These are phyloP conservation scores for Amoebophrya sp. DNA, from an alignment of 169 alveolate species.

Conservation along the genomic window DNA sequence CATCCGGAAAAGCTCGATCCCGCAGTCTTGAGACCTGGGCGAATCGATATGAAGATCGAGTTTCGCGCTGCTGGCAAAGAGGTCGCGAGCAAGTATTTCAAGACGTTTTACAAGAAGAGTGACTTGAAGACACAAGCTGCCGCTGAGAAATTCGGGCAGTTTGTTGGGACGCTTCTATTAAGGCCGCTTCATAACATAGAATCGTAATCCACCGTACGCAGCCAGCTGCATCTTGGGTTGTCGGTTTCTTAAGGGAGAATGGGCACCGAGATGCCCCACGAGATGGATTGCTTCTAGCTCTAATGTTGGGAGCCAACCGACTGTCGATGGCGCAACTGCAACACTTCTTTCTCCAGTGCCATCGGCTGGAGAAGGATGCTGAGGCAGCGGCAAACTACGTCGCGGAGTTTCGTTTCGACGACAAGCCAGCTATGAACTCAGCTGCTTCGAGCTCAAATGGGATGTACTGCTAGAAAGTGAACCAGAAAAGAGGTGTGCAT, in stretches of 20 bases:
- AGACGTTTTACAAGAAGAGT: slow-evolving; percentile 35
- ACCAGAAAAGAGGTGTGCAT: no score
- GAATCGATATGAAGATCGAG: slow-evolving; percentile 51
- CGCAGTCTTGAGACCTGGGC: slow-evolving; percentile 66
- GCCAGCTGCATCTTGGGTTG: no score
- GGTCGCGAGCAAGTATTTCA: slow-evolving; percentile 37
- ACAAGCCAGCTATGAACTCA: neutral
- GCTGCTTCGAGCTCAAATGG: neutral
- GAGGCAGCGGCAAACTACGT: neutral
- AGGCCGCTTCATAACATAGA: no score
- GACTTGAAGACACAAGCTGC: neutral
- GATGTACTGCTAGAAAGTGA: neutral
- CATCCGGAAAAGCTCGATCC: slow-evolving; percentile 61
- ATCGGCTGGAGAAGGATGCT: slow-evolving; percentile 38
- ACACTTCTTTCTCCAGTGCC: slow-evolving; percentile 41
- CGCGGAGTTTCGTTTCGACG: neutral
- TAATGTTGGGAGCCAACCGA: neutral
- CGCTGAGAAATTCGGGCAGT: neutral
- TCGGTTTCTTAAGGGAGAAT: no score
- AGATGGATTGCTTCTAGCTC: no score
- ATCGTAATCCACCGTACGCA: no score
- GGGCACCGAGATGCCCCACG: no score
- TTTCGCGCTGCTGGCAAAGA: slow-evolving; percentile 38
- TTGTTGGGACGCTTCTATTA: no score
- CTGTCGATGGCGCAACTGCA: slow-evolving; percentile 46